These are phyloP conservation scores for Trichomonas vaginalis DNA, from an alignment of 208 protist species.

Conservation along the genomic window DNA sequence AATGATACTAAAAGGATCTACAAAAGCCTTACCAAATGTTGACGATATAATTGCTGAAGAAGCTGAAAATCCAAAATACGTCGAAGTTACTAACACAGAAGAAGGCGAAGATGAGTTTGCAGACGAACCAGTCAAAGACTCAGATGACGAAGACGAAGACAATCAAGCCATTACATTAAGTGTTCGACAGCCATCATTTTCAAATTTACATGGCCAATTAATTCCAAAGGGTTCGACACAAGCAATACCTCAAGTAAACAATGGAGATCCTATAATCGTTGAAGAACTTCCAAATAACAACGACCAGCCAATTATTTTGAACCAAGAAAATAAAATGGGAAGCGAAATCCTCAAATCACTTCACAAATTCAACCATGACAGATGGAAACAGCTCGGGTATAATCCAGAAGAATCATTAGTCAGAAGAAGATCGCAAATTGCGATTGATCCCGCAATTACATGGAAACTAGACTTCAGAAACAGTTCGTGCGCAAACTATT, in stretches of 20 bases:
- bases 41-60: too few relatives aligned
- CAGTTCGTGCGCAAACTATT: too few relatives aligned
- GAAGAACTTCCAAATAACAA: not conserved
- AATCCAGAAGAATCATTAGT: not conserved
- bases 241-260: not conserved
- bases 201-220: not conserved
- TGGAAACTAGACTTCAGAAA: too few relatives aligned
- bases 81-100: too few relatives aligned
- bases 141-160: not conserved
- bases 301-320: not conserved
- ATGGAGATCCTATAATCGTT: not conserved
- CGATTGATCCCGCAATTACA: too few relatives aligned
- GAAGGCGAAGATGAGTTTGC: not conserved
- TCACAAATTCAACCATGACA: not conserved
- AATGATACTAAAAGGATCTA: not conserved
- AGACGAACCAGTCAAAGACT: not conserved
- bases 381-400: not conserved
- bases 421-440: too few relatives aligned
- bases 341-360: not conserved
- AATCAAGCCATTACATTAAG: not conserved
- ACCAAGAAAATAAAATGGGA: not conserved
- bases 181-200: not conserved
- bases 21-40: not conserved
- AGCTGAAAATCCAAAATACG: too few relatives aligned
- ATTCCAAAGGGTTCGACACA: not conserved